Conservation (phyloP, 441 rosid species). For the Aleurites moluccanus region DNA sequence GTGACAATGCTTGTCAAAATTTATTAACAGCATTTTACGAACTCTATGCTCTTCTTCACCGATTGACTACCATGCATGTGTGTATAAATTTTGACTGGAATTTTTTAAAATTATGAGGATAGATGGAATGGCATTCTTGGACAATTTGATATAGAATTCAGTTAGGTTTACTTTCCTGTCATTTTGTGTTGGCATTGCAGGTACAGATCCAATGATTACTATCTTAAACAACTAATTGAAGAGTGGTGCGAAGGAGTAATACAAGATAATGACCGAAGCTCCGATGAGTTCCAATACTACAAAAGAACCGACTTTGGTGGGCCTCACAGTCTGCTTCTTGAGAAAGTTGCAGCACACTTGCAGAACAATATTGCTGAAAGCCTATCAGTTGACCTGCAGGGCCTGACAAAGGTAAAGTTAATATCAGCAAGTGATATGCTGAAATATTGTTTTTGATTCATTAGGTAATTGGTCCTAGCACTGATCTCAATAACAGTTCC, state of each 20-base stretch:
- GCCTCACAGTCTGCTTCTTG: slow-evolving; percentile 66
- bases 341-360: slow-evolving; percentile 73
- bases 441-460: neutral
- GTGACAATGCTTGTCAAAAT: neutral
- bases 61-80: neutral
- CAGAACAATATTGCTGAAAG: slow-evolving; percentile 55
- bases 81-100: neutral
- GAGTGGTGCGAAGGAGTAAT: slow-evolving; percentile 98
- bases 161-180: slow-evolving; percentile 1
- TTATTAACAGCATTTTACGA: neutral
- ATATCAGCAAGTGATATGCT: slow-evolving; percentile 14
- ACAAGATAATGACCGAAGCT: slow-evolving; percentile 44
- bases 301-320: slow-evolving; percentile 43
- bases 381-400: slow-evolving; percentile 72
- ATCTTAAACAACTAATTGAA: slow-evolving; percentile 81
- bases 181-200: slow-evolving; percentile 39
- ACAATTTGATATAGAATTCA: neutral
- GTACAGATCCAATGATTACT: slow-evolving; percentile 73
- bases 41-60: neutral
- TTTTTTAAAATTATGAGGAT: neutral
- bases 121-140: neutral
- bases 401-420: slow-evolving; percentile 76
- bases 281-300: slow-evolving; percentile 33
- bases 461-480: neutral
- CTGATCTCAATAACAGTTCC: neutral